Evolutionary conservation across 2,329 filamentous ascomycete genomes (phyloP).

Genomic region (Pleochaeta shiraiana): DNA sequence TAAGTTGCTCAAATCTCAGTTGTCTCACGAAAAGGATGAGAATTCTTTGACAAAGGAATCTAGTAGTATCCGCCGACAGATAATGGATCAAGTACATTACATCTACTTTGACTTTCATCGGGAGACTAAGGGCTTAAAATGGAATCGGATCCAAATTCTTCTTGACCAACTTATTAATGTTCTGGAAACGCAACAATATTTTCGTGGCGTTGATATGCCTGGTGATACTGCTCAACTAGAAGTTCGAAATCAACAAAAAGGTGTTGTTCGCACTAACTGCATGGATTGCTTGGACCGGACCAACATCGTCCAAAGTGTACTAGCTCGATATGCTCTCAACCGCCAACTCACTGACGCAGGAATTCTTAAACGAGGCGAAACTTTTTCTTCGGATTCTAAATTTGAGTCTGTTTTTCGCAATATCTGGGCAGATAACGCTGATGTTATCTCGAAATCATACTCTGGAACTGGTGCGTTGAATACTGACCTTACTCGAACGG

Average conservation of each 20-base stretch:
- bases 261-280: conserved; percentile 91
- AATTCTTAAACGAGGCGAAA: conserved; percentile 52
- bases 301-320: conserved; percentile 95
- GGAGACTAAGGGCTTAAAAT: conserved; percentile 86
- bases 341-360: conserved; percentile 75
- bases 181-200: conserved; percentile 66
- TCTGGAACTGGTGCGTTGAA: conserved; percentile 94
- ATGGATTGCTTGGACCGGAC: conserved; percentile 98
- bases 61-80: conserved; percentile 28
- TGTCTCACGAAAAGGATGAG: conserved; percentile 49
- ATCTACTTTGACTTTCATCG: conserved; percentile 98
- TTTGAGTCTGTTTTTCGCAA: conserved; percentile 94
- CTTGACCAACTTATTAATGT: conserved; percentile 62
- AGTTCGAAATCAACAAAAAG: conserved; percentile 59
- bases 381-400: conserved; percentile 53
- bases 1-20: conserved; percentile 45
- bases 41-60: conserved; percentile 64
- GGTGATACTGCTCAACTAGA: conserved; percentile 55
- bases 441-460: conserved; percentile 81
- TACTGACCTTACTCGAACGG: conserved; percentile 93
- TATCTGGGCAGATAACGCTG: conserved; percentile 95
- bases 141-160: conserved; percentile 76
- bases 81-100: conserved; percentile 77
- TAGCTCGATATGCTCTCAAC: conserved; percentile 73
- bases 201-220: conserved; percentile 74